These are phyloP conservation scores for Neostapfia colusana DNA, from an alignment of 176 grass and related monocot species.

Conservation along the genomic window DNA sequence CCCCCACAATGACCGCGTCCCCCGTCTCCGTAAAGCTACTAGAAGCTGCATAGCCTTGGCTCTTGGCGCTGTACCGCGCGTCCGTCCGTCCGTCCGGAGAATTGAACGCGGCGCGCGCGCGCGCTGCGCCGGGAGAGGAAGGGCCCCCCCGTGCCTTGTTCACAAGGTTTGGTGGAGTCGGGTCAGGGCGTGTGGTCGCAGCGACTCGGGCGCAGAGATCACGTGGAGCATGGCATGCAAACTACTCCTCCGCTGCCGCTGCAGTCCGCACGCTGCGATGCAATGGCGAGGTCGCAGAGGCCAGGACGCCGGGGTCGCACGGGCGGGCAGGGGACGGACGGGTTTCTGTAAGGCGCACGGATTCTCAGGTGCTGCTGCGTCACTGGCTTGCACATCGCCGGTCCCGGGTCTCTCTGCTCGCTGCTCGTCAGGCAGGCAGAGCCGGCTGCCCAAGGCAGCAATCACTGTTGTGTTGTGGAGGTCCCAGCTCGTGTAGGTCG, in stretches of 20 bases:
- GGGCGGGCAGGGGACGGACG: slow-evolving; percentile 1
- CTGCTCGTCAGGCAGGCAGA: background rate
- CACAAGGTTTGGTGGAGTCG: background rate
- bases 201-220: background rate
- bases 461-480: background rate
- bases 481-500: background rate
- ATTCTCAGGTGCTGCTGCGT: slow-evolving; percentile 43
- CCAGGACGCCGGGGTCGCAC: background rate
- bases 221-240: slow-evolving; percentile 8
- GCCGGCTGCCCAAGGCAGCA: background rate
- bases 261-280: background rate
- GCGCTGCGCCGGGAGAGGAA: background rate
- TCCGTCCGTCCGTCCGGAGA: background rate
- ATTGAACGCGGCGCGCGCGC: background rate
- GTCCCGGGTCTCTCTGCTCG: background rate
- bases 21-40: slow-evolving; percentile 22
- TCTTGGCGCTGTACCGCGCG: background rate
- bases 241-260: background rate
- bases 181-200: background rate
- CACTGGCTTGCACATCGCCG: background rate
- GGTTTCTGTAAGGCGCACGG: slow-evolving; percentile 45
- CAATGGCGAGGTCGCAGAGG: background rate
- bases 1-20: background rate
- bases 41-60: slow-evolving; percentile 22
- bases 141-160: background rate